Evolutionary conservation across 2,329 filamentous ascomycete species (phyloP), one percentile per base, ranked within the genome.

Genomic region (Fusarium caatingaense): DNA sequence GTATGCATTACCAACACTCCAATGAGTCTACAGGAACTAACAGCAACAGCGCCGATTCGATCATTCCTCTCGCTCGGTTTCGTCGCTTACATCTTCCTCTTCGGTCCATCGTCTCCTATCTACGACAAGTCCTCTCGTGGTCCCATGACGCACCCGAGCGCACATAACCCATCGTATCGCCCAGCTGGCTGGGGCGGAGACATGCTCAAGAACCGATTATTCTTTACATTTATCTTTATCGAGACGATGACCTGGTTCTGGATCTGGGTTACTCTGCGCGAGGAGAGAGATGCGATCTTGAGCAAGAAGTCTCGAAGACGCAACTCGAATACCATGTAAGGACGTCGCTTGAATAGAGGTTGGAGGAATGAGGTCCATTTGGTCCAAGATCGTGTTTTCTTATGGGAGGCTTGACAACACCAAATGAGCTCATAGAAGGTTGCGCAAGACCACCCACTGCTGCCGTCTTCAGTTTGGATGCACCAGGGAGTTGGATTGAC

Each of bases 161-260:
- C 72, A 15, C 68, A 76, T 54, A 81, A 80, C 60, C 77, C 79
- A 16, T 62, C 75, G 28, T 82, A 83, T 68, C 64, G 77, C 54
- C 78, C 81, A 34, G 76, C 78, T 50, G 75, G 78, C 76, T 86
- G 80, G 85, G 89, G 81, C 68, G 84, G 88, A 51, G 91, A 94
- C 67, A 87, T 88, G 25, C 80, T 97, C 74, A 93, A 94, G 83
- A 97, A 97, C 78, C 88, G 93, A 53, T 83, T 97, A 42, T 88
- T 97, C 42, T 97, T 98, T 77, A 90, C 92, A 1, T 96, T 93
- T 80, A 89, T 89, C 11, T 96, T 97, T 75, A 77, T 97, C 76
- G 94, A 98, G 83, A 88, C 93, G 78, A 84, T 93, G 71, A 87
- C 87, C 66, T 97, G 94, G 93, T 94, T 97, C 80, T 97, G 94